Conservation (phyloP, 2,329 filamentous ascomycete species). For the Ceratocystis ficicola region DNA sequence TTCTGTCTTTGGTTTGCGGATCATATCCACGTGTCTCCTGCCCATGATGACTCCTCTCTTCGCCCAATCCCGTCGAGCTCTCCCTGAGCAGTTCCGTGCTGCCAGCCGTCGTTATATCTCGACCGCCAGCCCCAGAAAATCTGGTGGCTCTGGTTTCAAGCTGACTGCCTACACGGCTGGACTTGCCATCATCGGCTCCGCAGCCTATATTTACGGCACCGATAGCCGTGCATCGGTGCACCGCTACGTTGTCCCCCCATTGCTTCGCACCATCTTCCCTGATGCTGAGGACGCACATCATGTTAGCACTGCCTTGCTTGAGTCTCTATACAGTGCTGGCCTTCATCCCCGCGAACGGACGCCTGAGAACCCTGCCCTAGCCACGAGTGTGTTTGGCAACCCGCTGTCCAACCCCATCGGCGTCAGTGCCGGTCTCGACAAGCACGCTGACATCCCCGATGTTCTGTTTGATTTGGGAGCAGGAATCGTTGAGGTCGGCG, state of each 20-base stretch:
- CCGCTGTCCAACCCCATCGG: conserved; percentile 74
- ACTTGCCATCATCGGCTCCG: conserved; percentile 33
- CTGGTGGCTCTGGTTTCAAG: conserved; percentile 29
- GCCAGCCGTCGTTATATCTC: conserved; percentile 29
- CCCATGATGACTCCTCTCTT: conserved; percentile 23
- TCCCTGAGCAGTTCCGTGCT: conserved; percentile 18
- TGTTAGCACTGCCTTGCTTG: conserved; percentile 57
- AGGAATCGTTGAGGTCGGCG: conserved; percentile 81
- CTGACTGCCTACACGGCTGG: conserved; percentile 33
- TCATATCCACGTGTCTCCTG: conserved; percentile 14
- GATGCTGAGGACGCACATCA: conserved; percentile 92
- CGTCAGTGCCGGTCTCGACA: conserved; percentile 92
- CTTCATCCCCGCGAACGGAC: conserved; percentile 70
- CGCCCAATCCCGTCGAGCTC: conserved; percentile 21
- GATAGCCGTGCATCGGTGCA: conserved; percentile 63
- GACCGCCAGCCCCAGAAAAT: conserved; percentile 25
- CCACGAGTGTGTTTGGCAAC: conserved; percentile 57
- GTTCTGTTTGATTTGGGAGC: conserved; percentile 74
- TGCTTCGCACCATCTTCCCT: conserved; percentile 53
- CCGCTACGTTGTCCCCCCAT: conserved; percentile 52
- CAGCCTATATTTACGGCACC: conserved; percentile 56
- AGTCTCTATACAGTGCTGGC: conserved; percentile 58
- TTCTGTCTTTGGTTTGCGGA: not conserved
- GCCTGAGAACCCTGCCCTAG: conserved; percentile 33
- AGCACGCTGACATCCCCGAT: conserved; percentile 80